A percentile compares a stretch with the other conserved stretches of the same genome.
These are phyloP conservation scores for Trichoderma sp. DNA, from an alignment of 2,329 filamentous ascomycete genomes.

Conservation along the genomic window DNA sequence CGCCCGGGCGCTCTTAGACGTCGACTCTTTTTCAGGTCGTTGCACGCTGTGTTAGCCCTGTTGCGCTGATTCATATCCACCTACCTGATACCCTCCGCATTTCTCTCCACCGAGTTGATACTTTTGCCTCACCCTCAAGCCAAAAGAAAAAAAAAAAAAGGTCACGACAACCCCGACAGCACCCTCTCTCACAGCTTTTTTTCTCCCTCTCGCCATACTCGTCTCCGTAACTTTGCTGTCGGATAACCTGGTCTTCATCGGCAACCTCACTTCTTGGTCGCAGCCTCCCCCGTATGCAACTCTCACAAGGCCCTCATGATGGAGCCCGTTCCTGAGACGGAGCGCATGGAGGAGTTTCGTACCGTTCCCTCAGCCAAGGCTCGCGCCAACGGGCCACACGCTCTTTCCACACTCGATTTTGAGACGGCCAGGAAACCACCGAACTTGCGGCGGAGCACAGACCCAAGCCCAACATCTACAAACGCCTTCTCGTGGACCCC, in stretches of 20 bases:
- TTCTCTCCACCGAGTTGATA: slow-evolving; percentile 9
- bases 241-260: neutral
- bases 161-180: neutral
- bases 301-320: slow-evolving; percentile 38
- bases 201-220: neutral
- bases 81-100: slow-evolving; percentile 16
- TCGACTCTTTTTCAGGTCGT: neutral
- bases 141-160: neutral
- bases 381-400: slow-evolving; percentile 44
- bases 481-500: slow-evolving; percentile 49
- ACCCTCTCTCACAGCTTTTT: neutral
- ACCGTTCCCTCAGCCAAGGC: slow-evolving; percentile 55
- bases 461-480: slow-evolving; percentile 49
- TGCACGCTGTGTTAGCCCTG: neutral
- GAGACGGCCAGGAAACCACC: slow-evolving; percentile 50
- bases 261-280: neutral
- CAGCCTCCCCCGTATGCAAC: slow-evolving; percentile 7
- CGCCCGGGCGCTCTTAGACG: neutral
- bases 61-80: slow-evolving; percentile 5
- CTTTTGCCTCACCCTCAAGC: neutral
- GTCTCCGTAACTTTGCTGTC: neutral
- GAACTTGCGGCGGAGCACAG: slow-evolving; percentile 56
- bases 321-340: slow-evolving; percentile 67
- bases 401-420: slow-evolving; percentile 40
- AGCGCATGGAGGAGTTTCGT: slow-evolving; percentile 65